A percentile compares a stretch with the other conserved stretches of the same genome.
phyloP scores from a whole-genome alignment of 257 asterid species.

The Jasminum sambac region DNA sequence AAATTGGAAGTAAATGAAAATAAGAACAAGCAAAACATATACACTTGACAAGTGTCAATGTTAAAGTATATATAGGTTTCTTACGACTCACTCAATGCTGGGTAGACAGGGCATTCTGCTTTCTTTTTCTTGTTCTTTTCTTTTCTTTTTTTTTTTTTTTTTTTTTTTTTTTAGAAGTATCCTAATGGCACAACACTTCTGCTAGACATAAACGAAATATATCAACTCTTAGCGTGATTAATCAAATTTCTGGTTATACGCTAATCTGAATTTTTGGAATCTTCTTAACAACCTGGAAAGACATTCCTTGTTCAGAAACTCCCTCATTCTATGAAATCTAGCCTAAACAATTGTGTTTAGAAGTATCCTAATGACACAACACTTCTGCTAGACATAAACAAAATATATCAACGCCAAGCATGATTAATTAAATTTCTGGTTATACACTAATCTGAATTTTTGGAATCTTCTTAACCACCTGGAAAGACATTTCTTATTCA shows the following conservation, averaged over 20 bases:
- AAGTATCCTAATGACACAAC: neutral
- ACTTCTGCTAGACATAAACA: slow-evolving; percentile 4
- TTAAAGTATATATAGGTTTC: neutral
- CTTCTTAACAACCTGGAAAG: slow-evolving; percentile 4
- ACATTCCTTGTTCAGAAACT: neutral
- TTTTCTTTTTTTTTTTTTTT: neutral
- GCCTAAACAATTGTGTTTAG: neutral
- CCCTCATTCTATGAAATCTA: neutral
- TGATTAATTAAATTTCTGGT: slow-evolving; percentile 17
- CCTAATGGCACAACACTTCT: neutral
- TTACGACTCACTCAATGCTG: neutral
- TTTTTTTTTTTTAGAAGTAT: neutral
- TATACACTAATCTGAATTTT: neutral
- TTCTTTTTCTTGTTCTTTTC: neutral
- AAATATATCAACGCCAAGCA: neutral
- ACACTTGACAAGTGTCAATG: neutral
- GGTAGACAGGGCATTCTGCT: neutral
- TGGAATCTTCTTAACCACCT: slow-evolving; percentile 18
- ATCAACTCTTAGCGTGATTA: neutral
- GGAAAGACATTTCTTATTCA: neutral
- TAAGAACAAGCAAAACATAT: neutral
- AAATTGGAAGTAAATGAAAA: neutral
- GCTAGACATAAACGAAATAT: slow-evolving; percentile 8
- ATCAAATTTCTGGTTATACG: slow-evolving; percentile 16
- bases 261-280: slow-evolving; percentile 9